Base-by-base conservation (phyloP, 2,329 filamentous ascomycete genomes). In the Tolypocladium nubicola region DNA sequence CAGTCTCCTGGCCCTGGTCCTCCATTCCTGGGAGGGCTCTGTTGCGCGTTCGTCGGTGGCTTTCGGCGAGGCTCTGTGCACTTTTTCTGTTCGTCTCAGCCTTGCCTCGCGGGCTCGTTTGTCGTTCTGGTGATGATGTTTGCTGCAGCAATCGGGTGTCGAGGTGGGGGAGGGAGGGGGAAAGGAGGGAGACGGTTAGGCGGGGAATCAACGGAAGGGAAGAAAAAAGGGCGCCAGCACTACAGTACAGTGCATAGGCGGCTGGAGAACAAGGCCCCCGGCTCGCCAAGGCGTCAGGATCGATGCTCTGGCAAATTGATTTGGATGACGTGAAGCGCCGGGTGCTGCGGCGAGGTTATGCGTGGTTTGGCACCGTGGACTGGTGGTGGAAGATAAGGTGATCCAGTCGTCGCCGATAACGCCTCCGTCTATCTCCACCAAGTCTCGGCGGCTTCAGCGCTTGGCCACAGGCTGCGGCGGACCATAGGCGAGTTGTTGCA, bases 1-100 rank as follows among this genome's bases (percentile, higher is more conserved):
- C 56, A 23, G 53, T 49, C 52, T 35, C 47, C 47, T 53, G 5
- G 50, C 61, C 55, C 54, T 59, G 52, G 52, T 53, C 60, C 49
- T 61, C 61, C 61, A 63, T 63, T 30, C 33, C 52, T 7, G 52
- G 52, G 50, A 35, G 26, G 21, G 49, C 30, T 45, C 30, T 39
- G 52, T 39, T 16, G 52, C 35, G 26, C 35, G 52, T 41, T 14
- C 19, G 35, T 30, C 21, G 52, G 38, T 23, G n/a, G 52, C 9
- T 40, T 37, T 21, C 19, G 47, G 43, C 23, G 43, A 9, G 23
- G 41, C 33, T 45, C n/a, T n/a, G 13, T 21, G 19, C 9, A 33
- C 30, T 39, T 30, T 23, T n/a, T 23, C 30, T 11, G 30, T 13
- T 16, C 30, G 47, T 50, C 19, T 52, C 47, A 30, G 47, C 19